These are phyloP conservation scores for Blastomyces parvus DNA, from an alignment of 2,329 filamentous ascomycete species.

Conservation along the genomic window DNA sequence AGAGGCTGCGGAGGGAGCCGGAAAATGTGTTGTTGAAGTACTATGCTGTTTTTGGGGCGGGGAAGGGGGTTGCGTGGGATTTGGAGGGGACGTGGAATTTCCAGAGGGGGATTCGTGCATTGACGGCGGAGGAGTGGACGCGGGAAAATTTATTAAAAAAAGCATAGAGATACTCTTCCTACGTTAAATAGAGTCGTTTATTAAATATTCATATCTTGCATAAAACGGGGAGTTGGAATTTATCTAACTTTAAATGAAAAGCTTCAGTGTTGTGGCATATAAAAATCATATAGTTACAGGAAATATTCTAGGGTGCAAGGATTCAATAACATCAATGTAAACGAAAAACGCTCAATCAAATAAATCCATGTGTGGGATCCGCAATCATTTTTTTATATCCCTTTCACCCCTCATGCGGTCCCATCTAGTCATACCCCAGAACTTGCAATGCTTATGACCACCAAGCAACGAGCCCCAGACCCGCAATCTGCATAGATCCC, in stretches of 20 bases:
- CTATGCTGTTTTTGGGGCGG: slow-evolving; percentile 50
- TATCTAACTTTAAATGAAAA: background rate
- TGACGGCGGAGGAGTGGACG: slow-evolving; percentile 19
- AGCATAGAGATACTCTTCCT: background rate
- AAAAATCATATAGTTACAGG: background rate
- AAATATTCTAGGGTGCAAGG: background rate
- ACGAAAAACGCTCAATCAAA: background rate
- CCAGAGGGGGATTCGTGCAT: slow-evolving; percentile 35
- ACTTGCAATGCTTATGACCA: slow-evolving; percentile 26
- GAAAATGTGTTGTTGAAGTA: slow-evolving; percentile 49
- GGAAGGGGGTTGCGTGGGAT: slow-evolving; percentile 52
- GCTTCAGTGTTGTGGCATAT: background rate
- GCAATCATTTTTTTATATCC: background rate
- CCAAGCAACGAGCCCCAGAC: slow-evolving; percentile 38
- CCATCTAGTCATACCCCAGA: too few species aligned
- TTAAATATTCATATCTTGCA: background rate
- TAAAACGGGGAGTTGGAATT: background rate
- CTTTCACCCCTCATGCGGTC: background rate
- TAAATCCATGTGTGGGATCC: background rate
- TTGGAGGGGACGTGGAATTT: slow-evolving; percentile 45
- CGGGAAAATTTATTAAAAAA: background rate
- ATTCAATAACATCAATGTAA: background rate
- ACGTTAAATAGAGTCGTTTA: too few species aligned
- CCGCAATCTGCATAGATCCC: slow-evolving; percentile 41
- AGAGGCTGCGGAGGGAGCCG: slow-evolving; percentile 41